Base-by-base conservation (phyloP, 805 yeast genomes). In the Metschnikowia colocasiae region DNA sequence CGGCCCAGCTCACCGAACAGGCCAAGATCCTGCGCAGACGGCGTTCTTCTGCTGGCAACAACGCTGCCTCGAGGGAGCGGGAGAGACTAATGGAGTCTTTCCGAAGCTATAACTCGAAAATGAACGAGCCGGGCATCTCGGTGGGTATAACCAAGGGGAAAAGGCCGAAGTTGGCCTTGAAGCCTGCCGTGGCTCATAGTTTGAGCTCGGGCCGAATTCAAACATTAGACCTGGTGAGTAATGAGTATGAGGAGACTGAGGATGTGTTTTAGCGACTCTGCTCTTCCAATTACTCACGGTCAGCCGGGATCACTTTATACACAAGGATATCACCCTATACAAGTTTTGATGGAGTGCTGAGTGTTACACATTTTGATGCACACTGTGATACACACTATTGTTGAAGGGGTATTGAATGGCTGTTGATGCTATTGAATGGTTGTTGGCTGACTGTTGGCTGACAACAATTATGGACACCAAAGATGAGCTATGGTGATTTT, bases 1-100 rank as follows among this genome's bases (percentile, higher is more conserved):
- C 68, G 13, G 59, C 65, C n/a, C 50, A 49, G 12, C 59, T 72
- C 38, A 51, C 62, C 16, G 68, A 66, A 42, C 63, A 66, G 42
- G 74, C 71, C 3, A 58, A 58, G 40, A 55, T 55, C 49, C 55
- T 58, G 56, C 56, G 59, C 33, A 43, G 66, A 27, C 49, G 63
- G 27, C 59, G 57, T 33, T 51, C 57, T 23, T 52, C 59, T 4
- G 58, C 58, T 12, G 53, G 56, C 34, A 40, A 40, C 25, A 25
- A 45, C 23, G 40, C 47, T 4, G 36, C 43, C 27, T 44, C 22
- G 40, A 41, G 43, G 18, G 43, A 44, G 8, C 47, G 47, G 5
- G 50, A 50, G 5, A 25, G 41, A 23, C 12, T 38, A n/a, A 20
- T 43, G 15, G 41, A 37, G 26, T 27, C 47, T 7, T 45, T 50